phyloP scores from a whole-genome alignment of 345 rosid genomes.

The Euphorbia tirucalli region DNA sequence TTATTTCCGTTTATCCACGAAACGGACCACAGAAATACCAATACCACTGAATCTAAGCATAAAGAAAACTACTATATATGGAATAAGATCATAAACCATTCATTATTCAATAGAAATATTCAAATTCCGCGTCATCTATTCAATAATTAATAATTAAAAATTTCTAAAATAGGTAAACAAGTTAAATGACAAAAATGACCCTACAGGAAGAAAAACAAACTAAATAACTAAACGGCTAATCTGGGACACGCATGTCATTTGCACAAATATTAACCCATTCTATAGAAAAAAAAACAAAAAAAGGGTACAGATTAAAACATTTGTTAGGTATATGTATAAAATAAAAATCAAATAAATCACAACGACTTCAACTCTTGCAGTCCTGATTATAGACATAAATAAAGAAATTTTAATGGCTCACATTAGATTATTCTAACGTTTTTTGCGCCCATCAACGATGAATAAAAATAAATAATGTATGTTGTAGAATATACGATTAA shows the following conservation, averaged over 20 bases:
- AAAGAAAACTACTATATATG: not conserved
- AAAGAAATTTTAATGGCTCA: not conserved
- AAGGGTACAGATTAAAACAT: not conserved
- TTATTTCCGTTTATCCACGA: not conserved
- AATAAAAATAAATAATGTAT: no score
- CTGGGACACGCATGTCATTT: not conserved
- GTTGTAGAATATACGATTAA: no score
- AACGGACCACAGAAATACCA: slow-evolving; percentile 3
- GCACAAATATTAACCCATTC: not conserved
- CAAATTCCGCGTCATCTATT: not conserved
- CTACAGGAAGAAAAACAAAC: not conserved
- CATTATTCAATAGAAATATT: not conserved
- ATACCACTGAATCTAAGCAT: not conserved
- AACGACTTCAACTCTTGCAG: not conserved
- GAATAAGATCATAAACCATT: not conserved
- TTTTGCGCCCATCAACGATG: not conserved
- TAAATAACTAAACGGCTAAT: not conserved
- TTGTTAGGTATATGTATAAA: not conserved
- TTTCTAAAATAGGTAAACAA: not conserved
- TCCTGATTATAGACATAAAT: no score
- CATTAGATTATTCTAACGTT: not conserved
- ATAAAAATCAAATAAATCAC: not conserved
- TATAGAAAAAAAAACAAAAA: not conserved
- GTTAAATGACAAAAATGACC: not conserved
- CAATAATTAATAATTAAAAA: not conserved